These are phyloP conservation scores for Prunella vulgaris DNA, from an alignment of 257 asterid species.

Conservation along the genomic window DNA sequence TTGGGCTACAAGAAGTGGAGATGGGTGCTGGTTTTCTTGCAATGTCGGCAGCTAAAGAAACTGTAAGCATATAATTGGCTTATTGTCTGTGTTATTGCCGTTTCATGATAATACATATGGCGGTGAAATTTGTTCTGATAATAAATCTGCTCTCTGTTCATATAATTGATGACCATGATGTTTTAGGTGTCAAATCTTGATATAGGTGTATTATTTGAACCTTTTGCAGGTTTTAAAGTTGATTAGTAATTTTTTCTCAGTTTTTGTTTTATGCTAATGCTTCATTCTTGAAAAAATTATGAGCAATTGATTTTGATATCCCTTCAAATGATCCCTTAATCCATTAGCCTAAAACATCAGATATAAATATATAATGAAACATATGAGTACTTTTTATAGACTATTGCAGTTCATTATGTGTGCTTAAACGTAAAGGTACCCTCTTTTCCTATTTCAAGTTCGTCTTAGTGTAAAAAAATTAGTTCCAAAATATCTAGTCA, in stretches of 20 bases:
- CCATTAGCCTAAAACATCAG: background rate
- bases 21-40: conserved; percentile 99
- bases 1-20: conserved; percentile 93
- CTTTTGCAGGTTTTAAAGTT: background rate
- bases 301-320: background rate
- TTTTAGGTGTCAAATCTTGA: background rate
- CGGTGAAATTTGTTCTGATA: background rate
- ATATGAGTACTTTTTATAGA: background rate
- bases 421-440: background rate
- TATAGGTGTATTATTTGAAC: background rate
- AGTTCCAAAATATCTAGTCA: too few species aligned
- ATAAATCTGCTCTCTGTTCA: background rate
- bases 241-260: background rate
- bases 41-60: conserved; percentile 97
- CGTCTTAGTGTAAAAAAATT: too few species aligned
- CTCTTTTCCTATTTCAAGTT: too few species aligned
- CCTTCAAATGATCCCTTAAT: background rate
- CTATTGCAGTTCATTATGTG: background rate
- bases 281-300: background rate
- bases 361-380: background rate
- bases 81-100: background rate
- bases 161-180: too few species aligned
- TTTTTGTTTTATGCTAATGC: background rate
- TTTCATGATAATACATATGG: background rate
- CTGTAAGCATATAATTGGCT: conserved; percentile 43